Base-by-base conservation (phyloP, 164 flowering plant genomes). In the Magnolia officinalis region DNA sequence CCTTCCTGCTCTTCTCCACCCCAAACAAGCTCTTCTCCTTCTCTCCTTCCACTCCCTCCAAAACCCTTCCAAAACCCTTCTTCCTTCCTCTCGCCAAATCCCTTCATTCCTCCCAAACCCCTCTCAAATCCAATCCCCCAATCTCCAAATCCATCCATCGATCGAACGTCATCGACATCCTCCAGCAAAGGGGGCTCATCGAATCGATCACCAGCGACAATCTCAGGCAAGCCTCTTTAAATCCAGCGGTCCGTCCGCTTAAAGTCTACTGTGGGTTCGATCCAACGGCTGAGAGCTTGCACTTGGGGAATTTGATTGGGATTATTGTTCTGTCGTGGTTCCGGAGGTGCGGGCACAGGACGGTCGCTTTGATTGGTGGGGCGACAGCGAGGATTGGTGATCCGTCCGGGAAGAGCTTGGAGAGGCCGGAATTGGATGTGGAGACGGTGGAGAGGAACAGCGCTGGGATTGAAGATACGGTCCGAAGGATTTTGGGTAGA, bases 241-340 rank as follows among this genome's bases (percentile, higher is more conserved):
- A 67, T 23, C 70, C 75, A 5, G 75, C 75, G 19, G 13, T 7
- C 59, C 71, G 73, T 18, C 86, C 86, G 8, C 72, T 90, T 51
- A 87, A 71, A 68, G 93, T 86, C 63, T 93, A 93, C 79, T 91
- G 98, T 74, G 98, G 98, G 19, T 93, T 93, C 77, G 98, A 93
- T 78, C 96, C 98, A 0, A 91, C 96, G 1, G 98, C 96, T 9
- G 89, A 91, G 80, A 87, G 90, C 78, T 79, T 91, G 52, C 98
- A 93, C 76, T 76, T 93, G 70, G 98, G 98, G 8, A 93, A 93
- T 73, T 88, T 93, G 67, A 81, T 91, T 18, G 98, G 94, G 2
- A 78, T 93, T 73, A 89, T 93, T 70, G 95, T 91, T 10, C 84
- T 93, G 50, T 91, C 98, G 2, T 93, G 93, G 98, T 93, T 93